Conservation (phyloP, 345 rosid species). For the Camelina hispida region DNA sequence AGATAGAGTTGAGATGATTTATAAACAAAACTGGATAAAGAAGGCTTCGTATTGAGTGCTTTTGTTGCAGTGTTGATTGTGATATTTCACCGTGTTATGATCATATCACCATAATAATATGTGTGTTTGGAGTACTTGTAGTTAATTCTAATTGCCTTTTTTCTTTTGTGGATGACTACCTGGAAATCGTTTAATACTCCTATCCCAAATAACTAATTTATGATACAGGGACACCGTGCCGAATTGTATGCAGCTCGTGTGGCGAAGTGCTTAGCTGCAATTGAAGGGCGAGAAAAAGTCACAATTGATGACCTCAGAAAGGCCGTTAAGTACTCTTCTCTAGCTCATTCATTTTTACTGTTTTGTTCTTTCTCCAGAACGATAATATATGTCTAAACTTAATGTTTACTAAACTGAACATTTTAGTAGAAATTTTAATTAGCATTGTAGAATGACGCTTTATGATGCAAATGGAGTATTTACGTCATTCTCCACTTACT, state of each 20-base stretch:
- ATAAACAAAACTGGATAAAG: constrained; percentile 13
- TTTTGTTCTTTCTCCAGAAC: background rate
- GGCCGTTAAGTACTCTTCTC: constrained; percentile 72
- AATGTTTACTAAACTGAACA: background rate
- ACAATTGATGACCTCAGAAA: constrained; percentile 91
- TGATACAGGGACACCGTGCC: constrained; percentile 91
- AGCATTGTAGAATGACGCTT: constrained; percentile 8
- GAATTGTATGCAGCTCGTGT: constrained; percentile 94
- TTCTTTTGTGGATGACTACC: constrained; percentile 1
- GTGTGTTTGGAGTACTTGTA: constrained; percentile 6
- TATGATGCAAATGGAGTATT: background rate
- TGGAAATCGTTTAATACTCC: background rate
- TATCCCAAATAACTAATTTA: constrained; percentile 23
- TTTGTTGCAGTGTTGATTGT: constrained; percentile 14
- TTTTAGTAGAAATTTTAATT: background rate
- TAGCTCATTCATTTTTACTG: constrained; percentile 15
- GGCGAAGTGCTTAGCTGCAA: constrained; percentile 93
- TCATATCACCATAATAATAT: constrained; percentile 18
- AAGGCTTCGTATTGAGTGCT: background rate
- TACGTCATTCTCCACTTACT: constrained; percentile 12
- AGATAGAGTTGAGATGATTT: constrained; percentile 13
- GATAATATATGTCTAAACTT: too few species aligned
- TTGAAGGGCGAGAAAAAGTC: constrained; percentile 95
- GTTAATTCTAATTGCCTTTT: background rate
- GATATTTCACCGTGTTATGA: constrained; percentile 20